Evolutionary conservation across 2,329 filamentous ascomycete genomes (phyloP).

Genomic region (Diplodia corticola): DNA sequence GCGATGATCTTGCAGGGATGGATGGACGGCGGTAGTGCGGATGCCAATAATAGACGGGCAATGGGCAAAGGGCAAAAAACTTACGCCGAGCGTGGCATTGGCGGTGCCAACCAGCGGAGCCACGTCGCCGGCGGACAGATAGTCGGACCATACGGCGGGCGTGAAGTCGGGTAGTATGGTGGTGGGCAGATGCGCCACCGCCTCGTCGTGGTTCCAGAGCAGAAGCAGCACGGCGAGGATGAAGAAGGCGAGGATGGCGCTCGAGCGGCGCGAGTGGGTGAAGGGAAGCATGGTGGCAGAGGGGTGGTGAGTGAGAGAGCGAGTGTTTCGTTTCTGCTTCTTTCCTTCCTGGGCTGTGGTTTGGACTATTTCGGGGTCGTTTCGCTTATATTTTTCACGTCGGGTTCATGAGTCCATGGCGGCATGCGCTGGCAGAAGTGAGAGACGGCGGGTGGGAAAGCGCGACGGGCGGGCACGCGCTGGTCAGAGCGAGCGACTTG

Average conservation of each 20-base stretch:
- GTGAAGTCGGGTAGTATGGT: conserved; percentile 6
- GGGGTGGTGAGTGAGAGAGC: neutral
- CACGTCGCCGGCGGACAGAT: neutral
- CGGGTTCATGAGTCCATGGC: conserved; percentile 7
- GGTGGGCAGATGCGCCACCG: neutral
- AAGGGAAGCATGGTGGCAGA: conserved; percentile 4
- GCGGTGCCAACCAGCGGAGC: conserved; percentile 13
- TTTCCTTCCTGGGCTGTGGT: neutral
- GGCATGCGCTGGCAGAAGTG: neutral
- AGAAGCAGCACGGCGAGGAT: conserved; percentile 6
- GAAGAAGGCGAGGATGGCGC: conserved; percentile 19
- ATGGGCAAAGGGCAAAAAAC: neutral
- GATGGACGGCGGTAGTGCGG: neutral
- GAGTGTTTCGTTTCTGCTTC: too few species aligned
- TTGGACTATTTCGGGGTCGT: neutral
- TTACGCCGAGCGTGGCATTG: conserved; percentile 23
- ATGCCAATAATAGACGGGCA: too few species aligned
- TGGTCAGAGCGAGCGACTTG: neutral
- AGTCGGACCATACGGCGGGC: conserved; percentile 1
- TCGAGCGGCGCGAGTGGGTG: conserved; percentile 21
- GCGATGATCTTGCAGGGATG: neutral
- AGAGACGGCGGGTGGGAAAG: neutral
- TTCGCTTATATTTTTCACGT: neutral
- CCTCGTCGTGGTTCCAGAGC: conserved; percentile 13
- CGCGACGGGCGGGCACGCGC: neutral